phyloP scores from a whole-genome alignment of 2,329 filamentous ascomycete genomes.

The Chaetomium sp. region DNA sequence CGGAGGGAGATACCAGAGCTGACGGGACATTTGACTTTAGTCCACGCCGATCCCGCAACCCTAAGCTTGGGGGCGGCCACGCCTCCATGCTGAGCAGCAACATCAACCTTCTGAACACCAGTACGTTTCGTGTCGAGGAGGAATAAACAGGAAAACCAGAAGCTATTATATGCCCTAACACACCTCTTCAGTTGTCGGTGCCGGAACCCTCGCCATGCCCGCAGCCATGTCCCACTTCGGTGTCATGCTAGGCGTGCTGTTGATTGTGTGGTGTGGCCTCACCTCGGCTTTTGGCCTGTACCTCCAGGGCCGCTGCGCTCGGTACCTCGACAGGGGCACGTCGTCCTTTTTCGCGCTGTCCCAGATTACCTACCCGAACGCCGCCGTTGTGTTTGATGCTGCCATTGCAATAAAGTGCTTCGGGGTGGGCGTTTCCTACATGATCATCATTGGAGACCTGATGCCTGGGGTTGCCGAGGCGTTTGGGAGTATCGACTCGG shows the following conservation, averaged over 20 bases:
- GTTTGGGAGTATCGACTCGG: slow-evolving; percentile 59
- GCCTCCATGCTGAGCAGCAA: slow-evolving; percentile 87
- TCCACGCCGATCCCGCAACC: slow-evolving; percentile 52
- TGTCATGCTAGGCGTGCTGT: slow-evolving; percentile 71
- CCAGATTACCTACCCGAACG: slow-evolving; percentile 94
- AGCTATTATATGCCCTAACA: slow-evolving; percentile 9
- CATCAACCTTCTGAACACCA: slow-evolving; percentile 94
- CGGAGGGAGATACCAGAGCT: background rate
- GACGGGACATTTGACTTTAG: slow-evolving; percentile 27
- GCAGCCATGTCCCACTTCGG: slow-evolving; percentile 93
- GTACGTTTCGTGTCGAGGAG: slow-evolving; percentile 41
- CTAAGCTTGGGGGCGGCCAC: slow-evolving; percentile 71
- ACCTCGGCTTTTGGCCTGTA: slow-evolving; percentile 91
- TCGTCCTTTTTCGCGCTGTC: slow-evolving; percentile 95
- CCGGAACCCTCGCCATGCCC: slow-evolving; percentile 92
- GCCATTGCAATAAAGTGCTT: slow-evolving; percentile 98
- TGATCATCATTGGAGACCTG: slow-evolving; percentile 96
- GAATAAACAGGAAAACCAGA: background rate
- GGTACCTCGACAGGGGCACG: slow-evolving; percentile 82
- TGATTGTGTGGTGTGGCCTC: slow-evolving; percentile 86
- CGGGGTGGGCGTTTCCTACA: slow-evolving; percentile 91
- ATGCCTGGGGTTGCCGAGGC: slow-evolving; percentile 92
- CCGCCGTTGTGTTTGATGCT: slow-evolving; percentile 88
- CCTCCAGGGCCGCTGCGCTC: slow-evolving; percentile 84
- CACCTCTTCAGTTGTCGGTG: slow-evolving; percentile 68